Percentiles rank a stretch among this genome's conserved stretches.
phyloP scores from a whole-genome alignment of 73 alveolate genomes.

The Blepharisma japonicum region DNA sequence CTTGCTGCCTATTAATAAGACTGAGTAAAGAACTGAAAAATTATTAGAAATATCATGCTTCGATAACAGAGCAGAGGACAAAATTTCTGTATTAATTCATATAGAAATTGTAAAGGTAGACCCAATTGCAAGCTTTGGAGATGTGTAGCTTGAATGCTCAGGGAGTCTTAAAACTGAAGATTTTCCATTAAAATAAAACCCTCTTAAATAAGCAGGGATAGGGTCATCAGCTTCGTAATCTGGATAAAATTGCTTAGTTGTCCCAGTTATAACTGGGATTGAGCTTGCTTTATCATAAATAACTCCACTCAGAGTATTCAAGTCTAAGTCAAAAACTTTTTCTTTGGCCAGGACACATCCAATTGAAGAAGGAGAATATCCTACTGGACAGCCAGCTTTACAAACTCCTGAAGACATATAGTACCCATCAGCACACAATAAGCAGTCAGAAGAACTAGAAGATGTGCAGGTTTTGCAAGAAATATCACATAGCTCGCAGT shows the following conservation, averaged over 20 bases:
- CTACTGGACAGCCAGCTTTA: not conserved
- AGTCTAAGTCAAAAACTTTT: not conserved
- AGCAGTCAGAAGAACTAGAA: not conserved
- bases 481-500: not conserved
- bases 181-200: constrained; percentile 15
- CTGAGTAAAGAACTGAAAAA: no score
- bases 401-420: not conserved
- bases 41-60: no score
- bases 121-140: not conserved
- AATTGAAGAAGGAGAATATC: not conserved
- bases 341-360: not conserved
- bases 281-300: not conserved
- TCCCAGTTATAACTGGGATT: not conserved
- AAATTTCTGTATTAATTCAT: no score
- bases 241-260: not conserved
- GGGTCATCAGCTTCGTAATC: constrained; percentile 4
- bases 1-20: no score
- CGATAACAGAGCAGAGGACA: no score
- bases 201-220: constrained; percentile 20
- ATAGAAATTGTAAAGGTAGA: no score
- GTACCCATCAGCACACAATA: not conserved
- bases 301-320: not conserved
- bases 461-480: not conserved
- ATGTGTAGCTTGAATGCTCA: not conserved
- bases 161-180: constrained; percentile 1